phyloP scores from a whole-genome alignment of 345 rosid species.

The Euphorbia tirucalli region DNA sequence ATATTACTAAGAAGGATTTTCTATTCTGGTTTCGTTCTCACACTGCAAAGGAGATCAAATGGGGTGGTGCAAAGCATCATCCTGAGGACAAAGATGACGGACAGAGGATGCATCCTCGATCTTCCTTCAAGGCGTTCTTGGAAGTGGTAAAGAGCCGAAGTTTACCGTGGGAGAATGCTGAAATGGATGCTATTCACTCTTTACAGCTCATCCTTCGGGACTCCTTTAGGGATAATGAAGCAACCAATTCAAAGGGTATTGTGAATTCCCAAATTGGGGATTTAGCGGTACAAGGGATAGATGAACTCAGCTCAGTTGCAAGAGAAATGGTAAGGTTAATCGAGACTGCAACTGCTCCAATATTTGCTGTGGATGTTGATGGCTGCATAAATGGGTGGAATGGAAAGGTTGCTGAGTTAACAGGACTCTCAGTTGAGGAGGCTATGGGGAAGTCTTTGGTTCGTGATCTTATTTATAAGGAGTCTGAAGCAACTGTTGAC shows the following conservation, averaged over 20 bases:
- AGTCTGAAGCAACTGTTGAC: slow-evolving; percentile 69
- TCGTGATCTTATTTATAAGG: slow-evolving; percentile 71
- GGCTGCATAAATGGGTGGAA: slow-evolving; percentile 97
- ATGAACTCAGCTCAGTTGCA: slow-evolving; percentile 93
- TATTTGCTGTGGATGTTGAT: slow-evolving; percentile 85
- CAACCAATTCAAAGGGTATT: slow-evolving; percentile 66
- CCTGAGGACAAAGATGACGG: slow-evolving; percentile 97
- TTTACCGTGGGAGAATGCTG: slow-evolving; percentile 92
- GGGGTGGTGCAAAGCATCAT: slow-evolving; percentile 99
- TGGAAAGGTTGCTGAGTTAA: slow-evolving; percentile 84
- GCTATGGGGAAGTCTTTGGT: slow-evolving; percentile 95
- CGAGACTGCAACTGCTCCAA: slow-evolving; percentile 95
- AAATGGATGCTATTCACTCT: slow-evolving; percentile 99
- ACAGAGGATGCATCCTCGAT: slow-evolving; percentile 95
- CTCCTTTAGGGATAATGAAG: slow-evolving; percentile 74
- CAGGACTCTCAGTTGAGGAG: slow-evolving; percentile 85
- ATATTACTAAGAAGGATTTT: slow-evolving; percentile 73
- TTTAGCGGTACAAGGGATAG: slow-evolving; percentile 69
- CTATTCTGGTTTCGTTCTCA: slow-evolving; percentile 99
- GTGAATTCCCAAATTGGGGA: slow-evolving; percentile 47
- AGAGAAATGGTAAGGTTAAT: slow-evolving; percentile 99
- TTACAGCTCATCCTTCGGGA: slow-evolving; percentile 93
- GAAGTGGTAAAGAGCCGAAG: slow-evolving; percentile 98
- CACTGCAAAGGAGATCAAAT: slow-evolving; percentile 90
- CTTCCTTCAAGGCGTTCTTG: slow-evolving; percentile 92